These are phyloP conservation scores for Backusella parvicylindrica DNA, from an alignment of 192 early-diverging fungal genomes.

Conservation along the genomic window DNA sequence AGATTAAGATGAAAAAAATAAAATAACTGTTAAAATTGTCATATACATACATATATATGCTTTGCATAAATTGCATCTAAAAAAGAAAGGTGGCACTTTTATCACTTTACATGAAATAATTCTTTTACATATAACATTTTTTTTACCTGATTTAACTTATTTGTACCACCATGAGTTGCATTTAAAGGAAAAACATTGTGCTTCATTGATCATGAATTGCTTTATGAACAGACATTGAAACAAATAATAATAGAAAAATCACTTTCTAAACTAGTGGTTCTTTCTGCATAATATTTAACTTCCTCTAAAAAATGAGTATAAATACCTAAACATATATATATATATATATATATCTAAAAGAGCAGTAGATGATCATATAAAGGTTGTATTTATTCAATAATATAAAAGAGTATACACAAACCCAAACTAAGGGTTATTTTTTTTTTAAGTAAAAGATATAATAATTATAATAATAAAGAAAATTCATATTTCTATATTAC, in stretches of 20 bases:
- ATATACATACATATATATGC: too few species aligned
- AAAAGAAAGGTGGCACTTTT: not conserved
- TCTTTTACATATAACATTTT: not conserved
- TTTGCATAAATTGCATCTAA: not conserved
- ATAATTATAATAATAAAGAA: not conserved
- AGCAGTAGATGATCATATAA: not conserved
- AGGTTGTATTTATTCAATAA: not conserved
- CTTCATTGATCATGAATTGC: too few species aligned
- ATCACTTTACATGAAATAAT: not conserved
- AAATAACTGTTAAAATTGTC: too few species aligned
- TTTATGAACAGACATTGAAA: too few species aligned
- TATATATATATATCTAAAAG: too few species aligned
- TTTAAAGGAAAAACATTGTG: too few species aligned
- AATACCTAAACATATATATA: too few species aligned
- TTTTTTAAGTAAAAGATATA: not conserved
- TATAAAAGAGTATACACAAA: not conserved
- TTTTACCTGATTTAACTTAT: not conserved
- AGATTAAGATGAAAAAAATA: not conserved
- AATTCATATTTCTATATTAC: not conserved
- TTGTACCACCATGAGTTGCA: not conserved
- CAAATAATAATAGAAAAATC: too few species aligned
- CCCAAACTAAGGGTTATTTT: not conserved
- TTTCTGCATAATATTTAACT: too few species aligned
- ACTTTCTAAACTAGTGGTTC: too few species aligned
- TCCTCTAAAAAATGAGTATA: too few species aligned